Evolutionary conservation across 495 filamentous ascomycete species (phyloP), one percentile per base, ranked within the genome.

Genomic region (Staphylotrichum longicolle): DNA sequence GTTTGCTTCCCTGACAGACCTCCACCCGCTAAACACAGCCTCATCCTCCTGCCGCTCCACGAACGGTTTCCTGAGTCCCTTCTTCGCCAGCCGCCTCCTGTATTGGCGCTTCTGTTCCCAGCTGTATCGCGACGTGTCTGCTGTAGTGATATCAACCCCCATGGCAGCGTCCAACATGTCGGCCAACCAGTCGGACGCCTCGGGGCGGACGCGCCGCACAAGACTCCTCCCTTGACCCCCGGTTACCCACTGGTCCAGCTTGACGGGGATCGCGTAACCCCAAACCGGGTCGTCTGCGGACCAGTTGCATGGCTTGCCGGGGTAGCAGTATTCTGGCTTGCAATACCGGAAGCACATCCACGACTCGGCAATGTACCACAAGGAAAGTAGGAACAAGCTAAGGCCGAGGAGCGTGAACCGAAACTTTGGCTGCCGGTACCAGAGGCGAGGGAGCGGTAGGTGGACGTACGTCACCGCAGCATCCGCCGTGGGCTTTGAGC

Each of bases 301-400:
- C 81, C 80, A 84, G 42, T 72, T 61, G 58, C 75, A 80, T 8
- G 75, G 72, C 6, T 67, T 30, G n/a, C 66, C 69, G 0, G 85
- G 68, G 9, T 72, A 73, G 60, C 79, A 82, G 74, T 64, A 82
- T 59, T 42, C 74, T 0, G 85, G 81, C 54, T 85, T 84, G 72
- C 83, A 86, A 71, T 83, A 91, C n/a, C 74, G 68, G 47, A 76
- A 78, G 67, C 83, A 86, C 79, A 87, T 84, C 10, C 76, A 72
- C 0, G 79, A 80, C 66, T 92, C 89, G 12, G 79, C 73, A 39
- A 82, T 63, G 55, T 82, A 86, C 83, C 86, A 89, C 30, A 74
- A 57, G 4, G 78, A 68, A 7, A 80, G 65, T 5, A 85, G 50
- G 11, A 85, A 61, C 8, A 77, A 62, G 4, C 80, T 52, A 60